Conservation (phyloP, 1,284 basidiomycete genomes). For the Vanrija sp. region DNA sequence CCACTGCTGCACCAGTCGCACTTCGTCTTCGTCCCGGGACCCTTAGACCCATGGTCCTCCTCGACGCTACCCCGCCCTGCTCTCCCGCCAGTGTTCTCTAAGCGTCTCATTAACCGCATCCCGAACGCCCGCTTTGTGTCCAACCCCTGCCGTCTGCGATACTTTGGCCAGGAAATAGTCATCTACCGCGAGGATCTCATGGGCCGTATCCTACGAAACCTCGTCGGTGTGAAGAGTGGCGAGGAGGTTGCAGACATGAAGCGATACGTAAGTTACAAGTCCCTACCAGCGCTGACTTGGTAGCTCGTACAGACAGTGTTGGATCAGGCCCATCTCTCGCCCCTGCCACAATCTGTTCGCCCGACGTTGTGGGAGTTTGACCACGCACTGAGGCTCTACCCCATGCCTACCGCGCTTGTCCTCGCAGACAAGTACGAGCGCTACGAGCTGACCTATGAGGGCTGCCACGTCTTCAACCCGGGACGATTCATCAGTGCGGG, state of each 20-base stretch:
- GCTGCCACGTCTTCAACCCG: slow-evolving; percentile 98
- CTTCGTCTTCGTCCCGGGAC: slow-evolving; percentile 92
- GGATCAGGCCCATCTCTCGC: slow-evolving; percentile 86
- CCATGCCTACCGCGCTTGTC: slow-evolving; percentile 88
- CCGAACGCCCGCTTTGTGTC: slow-evolving; percentile 76
- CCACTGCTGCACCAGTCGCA: slow-evolving; percentile 76
- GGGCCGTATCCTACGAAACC: slow-evolving; percentile 88
- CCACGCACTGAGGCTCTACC: slow-evolving; percentile 87
- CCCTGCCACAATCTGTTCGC: slow-evolving; percentile 75
- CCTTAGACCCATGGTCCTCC: slow-evolving; percentile 74
- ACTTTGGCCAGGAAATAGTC: slow-evolving; percentile 94
- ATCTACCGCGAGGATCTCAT: slow-evolving; percentile 90
- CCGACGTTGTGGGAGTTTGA: slow-evolving; percentile 89
- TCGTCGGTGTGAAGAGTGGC: slow-evolving; percentile 76
- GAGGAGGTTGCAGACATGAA: slow-evolving; percentile 70
- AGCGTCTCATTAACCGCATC: slow-evolving; percentile 64
- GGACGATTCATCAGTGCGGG: slow-evolving; percentile 73
- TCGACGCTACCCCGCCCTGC: slow-evolving; percentile 75
- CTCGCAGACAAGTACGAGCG: slow-evolving; percentile 95
- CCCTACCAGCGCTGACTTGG: neutral
- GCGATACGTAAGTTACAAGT: slow-evolving; percentile 63
- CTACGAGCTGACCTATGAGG: slow-evolving; percentile 94
- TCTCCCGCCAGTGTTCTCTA: slow-evolving; percentile 67
- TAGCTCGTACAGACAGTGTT: slow-evolving; percentile 90
- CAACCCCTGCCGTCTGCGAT: slow-evolving; percentile 92